A percentile compares a stretch with the other conserved stretches of the same genome.
phyloP scores from a whole-genome alignment of 768 basidiomycete genomes.

The Goffeauzyma gilvescens region DNA sequence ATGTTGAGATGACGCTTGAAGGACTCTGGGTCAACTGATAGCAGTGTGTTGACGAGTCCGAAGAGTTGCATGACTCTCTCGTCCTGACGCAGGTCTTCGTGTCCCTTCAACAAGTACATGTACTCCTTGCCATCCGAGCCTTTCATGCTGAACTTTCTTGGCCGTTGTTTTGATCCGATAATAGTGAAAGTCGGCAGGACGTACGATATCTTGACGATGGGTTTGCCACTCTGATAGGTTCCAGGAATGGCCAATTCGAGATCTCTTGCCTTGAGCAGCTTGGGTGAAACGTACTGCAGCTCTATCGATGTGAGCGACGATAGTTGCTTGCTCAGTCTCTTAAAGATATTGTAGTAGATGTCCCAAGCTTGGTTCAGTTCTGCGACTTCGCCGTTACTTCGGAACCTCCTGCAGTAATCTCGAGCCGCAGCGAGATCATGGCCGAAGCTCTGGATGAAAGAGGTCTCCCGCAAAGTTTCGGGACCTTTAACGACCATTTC shows the following conservation, averaged over 20 bases:
- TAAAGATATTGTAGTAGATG: conserved; percentile 92
- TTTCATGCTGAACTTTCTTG: conserved; percentile 63
- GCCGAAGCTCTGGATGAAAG: conserved; percentile 83
- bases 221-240: conserved; percentile 75
- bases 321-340: conserved; percentile 83
- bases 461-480: conserved; percentile 79
- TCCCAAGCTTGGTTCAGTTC: conserved; percentile 98
- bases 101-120: conserved; percentile 81
- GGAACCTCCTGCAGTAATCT: conserved; percentile 72
- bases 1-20: conserved; percentile 93
- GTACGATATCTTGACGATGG: conserved; percentile 58
- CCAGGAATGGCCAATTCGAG: conserved; percentile 93
- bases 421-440: conserved; percentile 80
- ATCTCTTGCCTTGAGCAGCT: conserved; percentile 65
- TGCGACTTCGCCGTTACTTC: conserved; percentile 61
- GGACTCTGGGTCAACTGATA: conserved; percentile 78
- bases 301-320: conserved; percentile 75
- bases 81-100: conserved; percentile 96
- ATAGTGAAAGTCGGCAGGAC: conserved; percentile 81
- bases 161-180: conserved; percentile 91
- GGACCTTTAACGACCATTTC: conserved; percentile 91
- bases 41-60: conserved; percentile 82
- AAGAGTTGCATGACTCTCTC: conserved; percentile 99
- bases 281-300: conserved; percentile 90
- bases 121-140: conserved; percentile 89